Percentiles rank a stretch among this genome's conserved stretches.
These are phyloP conservation scores for Chrysochromulina tobinii DNA, from an alignment of 78 protist species.

Conservation along the genomic window DNA sequence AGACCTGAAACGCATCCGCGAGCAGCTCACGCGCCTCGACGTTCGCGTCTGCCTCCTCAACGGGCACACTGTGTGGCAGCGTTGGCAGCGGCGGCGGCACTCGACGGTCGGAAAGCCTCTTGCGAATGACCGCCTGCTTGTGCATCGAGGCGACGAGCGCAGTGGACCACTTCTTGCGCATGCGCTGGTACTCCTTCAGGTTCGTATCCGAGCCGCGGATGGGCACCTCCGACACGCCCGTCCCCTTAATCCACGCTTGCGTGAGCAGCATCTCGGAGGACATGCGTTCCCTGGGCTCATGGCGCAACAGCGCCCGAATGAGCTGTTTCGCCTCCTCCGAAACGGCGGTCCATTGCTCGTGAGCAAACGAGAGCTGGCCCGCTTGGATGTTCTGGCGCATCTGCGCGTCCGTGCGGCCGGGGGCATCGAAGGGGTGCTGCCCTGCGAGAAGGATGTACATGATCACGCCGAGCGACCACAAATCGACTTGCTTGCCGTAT, in stretches of 20 bases:
- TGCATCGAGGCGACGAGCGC: not conserved
- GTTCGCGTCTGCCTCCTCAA: no score
- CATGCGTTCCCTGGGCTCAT: conserved; percentile 52
- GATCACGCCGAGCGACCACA: conserved; percentile 51
- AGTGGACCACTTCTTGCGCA: not conserved
- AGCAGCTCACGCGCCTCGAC: not conserved
- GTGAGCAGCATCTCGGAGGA: conserved; percentile 45
- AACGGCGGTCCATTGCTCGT: not conserved
- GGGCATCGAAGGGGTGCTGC: not conserved
- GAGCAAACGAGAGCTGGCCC: not conserved
- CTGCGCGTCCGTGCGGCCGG: not conserved
- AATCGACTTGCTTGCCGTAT: conserved; percentile 31
- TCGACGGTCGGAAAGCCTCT: not conserved
- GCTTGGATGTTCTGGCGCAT: not conserved
- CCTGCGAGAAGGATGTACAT: conserved; percentile 8
- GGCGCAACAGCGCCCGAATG: conserved; percentile 26
- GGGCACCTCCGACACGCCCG: not conserved
- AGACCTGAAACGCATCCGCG: not conserved
- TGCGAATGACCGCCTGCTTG: not conserved
- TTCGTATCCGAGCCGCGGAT: not conserved
- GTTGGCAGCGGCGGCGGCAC: no score
- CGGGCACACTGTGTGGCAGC: no score
- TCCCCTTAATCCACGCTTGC: conserved; percentile 56
- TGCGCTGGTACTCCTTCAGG: not conserved
- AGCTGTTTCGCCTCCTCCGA: conserved; percentile 39